These are phyloP conservation scores for Marasmius tenuissimus DNA, from an alignment of 1,284 basidiomycete species.

Conservation along the genomic window DNA sequence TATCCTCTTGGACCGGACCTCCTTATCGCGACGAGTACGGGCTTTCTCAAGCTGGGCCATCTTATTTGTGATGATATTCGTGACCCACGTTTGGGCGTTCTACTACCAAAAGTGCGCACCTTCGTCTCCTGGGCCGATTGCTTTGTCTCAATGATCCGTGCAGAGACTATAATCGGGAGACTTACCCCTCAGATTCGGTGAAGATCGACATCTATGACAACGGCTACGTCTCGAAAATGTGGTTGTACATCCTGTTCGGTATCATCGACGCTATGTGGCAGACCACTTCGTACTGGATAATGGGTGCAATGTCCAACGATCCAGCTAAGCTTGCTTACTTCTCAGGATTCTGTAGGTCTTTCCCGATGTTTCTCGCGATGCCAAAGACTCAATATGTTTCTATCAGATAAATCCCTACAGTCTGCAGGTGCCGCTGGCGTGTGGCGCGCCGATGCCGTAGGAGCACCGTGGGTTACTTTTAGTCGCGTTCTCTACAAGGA, in stretches of 20 bases:
- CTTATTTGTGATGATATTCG: constrained; percentile 59
- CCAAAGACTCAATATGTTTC: neutral
- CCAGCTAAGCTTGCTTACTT: constrained; percentile 59
- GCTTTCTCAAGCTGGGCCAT: constrained; percentile 65
- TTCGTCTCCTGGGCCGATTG: neutral
- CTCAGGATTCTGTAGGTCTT: constrained; percentile 24
- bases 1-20: constrained; percentile 56
- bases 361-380: neutral
- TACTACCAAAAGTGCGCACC: constrained; percentile 62
- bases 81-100: constrained; percentile 68
- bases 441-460: constrained; percentile 32
- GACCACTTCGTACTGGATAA: constrained; percentile 58
- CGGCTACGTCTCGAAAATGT: constrained; percentile 50
- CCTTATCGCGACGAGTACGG: constrained; percentile 54
- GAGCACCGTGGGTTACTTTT: constrained; percentile 16
- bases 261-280: constrained; percentile 58
- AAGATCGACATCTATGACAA: constrained; percentile 57
- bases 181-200: constrained; percentile 31
- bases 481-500: neutral
- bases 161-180: constrained; percentile 62
- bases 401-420: constrained; percentile 29
- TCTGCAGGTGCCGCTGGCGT: constrained; percentile 32
- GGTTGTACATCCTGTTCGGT: constrained; percentile 63
- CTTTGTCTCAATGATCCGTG: constrained; percentile 1
- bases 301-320: constrained; percentile 63